Evolutionary conservation across 768 basidiomycete species (phyloP).

Genomic region (Boletus subcaerulescens): DNA sequence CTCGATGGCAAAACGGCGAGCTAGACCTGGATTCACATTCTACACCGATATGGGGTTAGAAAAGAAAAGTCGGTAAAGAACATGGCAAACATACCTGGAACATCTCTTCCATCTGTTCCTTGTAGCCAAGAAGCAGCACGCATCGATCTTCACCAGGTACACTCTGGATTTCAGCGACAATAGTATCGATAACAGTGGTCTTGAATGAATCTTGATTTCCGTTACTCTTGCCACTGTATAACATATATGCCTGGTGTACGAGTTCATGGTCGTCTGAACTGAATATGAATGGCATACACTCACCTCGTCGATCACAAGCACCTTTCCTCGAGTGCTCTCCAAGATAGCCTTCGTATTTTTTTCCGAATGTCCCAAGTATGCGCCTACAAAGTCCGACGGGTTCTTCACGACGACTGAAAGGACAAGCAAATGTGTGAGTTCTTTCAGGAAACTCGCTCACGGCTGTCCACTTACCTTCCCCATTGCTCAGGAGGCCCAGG

Average conservation of each 20-base stretch:
- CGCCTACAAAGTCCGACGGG: conserved; percentile 67
- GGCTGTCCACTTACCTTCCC: conserved; percentile 48
- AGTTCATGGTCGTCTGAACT: background rate
- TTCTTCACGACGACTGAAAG: conserved; percentile 60
- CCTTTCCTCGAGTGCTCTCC: conserved; percentile 56
- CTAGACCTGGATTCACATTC: conserved; percentile 69
- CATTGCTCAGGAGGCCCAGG: conserved; percentile 63
- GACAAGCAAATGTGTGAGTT: background rate
- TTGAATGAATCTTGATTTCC: conserved; percentile 49
- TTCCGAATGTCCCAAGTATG: conserved; percentile 57
- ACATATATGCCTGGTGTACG: conserved; percentile 36
- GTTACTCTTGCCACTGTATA: conserved; percentile 44
- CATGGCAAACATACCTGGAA: conserved; percentile 49
- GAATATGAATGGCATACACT: conserved; percentile 12
- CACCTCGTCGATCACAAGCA: conserved; percentile 70
- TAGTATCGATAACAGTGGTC: conserved; percentile 68
- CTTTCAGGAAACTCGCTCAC: background rate
- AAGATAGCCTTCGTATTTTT: conserved; percentile 63
- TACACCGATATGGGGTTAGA: conserved; percentile 20
- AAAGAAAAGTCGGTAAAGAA: background rate
- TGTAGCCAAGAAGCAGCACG: conserved; percentile 63
- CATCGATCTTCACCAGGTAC: conserved; percentile 68
- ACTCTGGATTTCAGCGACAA: conserved; percentile 72
- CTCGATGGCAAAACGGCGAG: conserved; percentile 66
- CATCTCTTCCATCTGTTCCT: conserved; percentile 68